A percentile compares a stretch with the other conserved stretches of the same genome.
Evolutionary conservation across 2,329 filamentous ascomycete species (phyloP).

Genomic region (Aspergillus sp.): DNA sequence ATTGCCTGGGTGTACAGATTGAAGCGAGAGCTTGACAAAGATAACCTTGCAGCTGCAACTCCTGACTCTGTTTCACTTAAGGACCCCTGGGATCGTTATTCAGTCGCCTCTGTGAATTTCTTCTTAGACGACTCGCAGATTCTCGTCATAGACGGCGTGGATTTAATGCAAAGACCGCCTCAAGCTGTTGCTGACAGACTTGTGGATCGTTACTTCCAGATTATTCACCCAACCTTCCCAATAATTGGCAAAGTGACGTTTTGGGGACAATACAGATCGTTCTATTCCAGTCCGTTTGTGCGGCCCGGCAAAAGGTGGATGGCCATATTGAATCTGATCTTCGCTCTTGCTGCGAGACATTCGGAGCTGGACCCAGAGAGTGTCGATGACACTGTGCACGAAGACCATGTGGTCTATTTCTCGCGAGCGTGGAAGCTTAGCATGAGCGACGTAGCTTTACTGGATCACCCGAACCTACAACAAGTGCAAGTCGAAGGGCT

Average conservation of each 20-base stretch:
- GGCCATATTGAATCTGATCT: slow-evolving; percentile 39
- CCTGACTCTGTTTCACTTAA: slow-evolving; percentile 12
- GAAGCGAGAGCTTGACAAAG: slow-evolving; percentile 28
- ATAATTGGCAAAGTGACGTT: slow-evolving; percentile 37
- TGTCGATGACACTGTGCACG: slow-evolving; percentile 21
- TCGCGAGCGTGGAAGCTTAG: slow-evolving; percentile 36
- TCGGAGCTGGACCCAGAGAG: slow-evolving; percentile 23
- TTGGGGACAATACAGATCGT: slow-evolving; percentile 31
- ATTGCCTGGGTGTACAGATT: slow-evolving; percentile 39
- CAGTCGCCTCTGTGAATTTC: slow-evolving; percentile 30
- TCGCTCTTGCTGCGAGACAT: slow-evolving; percentile 37
- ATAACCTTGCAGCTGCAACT: neutral
- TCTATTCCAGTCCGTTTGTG: slow-evolving; percentile 24
- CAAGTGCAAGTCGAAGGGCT: slow-evolving; percentile 39
- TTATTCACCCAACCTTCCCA: slow-evolving; percentile 37
- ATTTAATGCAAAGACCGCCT: slow-evolving; percentile 30
- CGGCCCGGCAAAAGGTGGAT: slow-evolving; percentile 35
- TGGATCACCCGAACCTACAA: slow-evolving; percentile 37
- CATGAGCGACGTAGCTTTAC: slow-evolving; percentile 27
- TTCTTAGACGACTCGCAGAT: slow-evolving; percentile 36
- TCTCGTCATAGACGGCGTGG: slow-evolving; percentile 26
- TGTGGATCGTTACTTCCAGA: slow-evolving; percentile 33
- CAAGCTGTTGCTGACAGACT: slow-evolving; percentile 33
- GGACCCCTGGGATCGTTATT: slow-evolving; percentile 17
- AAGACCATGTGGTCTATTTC: slow-evolving; percentile 35